Evolutionary conservation across 176 grass and related monocot species (phyloP).

Genomic region (Avena insularis): DNA sequence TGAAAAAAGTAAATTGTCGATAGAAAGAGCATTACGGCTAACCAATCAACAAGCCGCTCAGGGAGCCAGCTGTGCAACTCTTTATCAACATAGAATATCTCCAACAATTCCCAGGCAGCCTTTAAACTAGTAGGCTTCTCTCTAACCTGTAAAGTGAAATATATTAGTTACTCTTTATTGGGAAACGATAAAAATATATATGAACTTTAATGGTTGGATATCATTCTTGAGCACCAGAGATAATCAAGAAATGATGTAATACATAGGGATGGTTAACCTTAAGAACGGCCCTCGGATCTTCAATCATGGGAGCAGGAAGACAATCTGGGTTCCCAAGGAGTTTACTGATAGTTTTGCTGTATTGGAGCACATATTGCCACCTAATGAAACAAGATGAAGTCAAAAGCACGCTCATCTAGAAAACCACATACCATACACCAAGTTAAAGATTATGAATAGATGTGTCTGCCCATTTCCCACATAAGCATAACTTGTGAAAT

Average conservation of each 20-base stretch:
- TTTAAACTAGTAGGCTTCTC: conserved; percentile 73
- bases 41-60: conserved; percentile 96
- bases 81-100: conserved; percentile 99
- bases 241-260: conserved; percentile 17
- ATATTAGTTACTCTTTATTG: conserved; percentile 15
- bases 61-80: conserved; percentile 85
- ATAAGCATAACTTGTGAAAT: conserved; percentile 11
- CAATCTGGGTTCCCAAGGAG: conserved; percentile 60
- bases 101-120: conserved; percentile 93
- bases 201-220: conserved; percentile 24
- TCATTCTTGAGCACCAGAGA: conserved; percentile 14
- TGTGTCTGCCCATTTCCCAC: not conserved
- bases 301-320: conserved; percentile 52
- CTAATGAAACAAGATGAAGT: conserved; percentile 44
- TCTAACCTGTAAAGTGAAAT: conserved; percentile 51
- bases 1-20: conserved; percentile 28
- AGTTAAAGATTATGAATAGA: conserved; percentile 18
- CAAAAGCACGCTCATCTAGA: not conserved
- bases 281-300: conserved; percentile 74
- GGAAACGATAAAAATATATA: conserved; percentile 15
- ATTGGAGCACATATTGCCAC: conserved; percentile 92
- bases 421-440: not conserved
- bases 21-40: conserved; percentile 83
- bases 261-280: conserved; percentile 53
- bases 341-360: conserved; percentile 74